Evolutionary conservation across 331 rosid genomes (phyloP).

Genomic region (Malus hybrid): DNA sequence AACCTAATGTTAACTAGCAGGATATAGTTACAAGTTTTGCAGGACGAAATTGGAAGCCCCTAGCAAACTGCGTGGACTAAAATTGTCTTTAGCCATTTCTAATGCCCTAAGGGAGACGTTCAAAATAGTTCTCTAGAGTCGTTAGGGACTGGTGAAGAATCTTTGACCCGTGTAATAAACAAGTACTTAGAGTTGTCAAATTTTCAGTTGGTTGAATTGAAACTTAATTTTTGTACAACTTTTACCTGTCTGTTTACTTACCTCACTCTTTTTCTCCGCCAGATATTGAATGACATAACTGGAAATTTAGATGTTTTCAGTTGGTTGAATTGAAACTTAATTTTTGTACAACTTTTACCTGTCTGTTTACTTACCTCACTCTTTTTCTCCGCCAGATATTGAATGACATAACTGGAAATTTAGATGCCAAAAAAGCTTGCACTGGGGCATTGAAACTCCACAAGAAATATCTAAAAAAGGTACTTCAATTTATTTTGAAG

Average conservation of each 20-base stretch:
- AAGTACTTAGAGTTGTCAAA: background rate
- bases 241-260: background rate
- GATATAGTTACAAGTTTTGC: background rate
- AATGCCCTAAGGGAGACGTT: background rate
- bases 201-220: background rate
- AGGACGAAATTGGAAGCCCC: background rate
- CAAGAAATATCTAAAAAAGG: constrained; percentile 88
- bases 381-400: constrained; percentile 55
- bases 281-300: constrained; percentile 93
- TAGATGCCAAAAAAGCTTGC: constrained; percentile 97
- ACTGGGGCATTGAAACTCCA: constrained; percentile 93
- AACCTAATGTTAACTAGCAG: background rate
- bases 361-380: background rate
- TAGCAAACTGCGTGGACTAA: background rate
- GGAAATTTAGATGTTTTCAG: constrained; percentile 65
- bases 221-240: background rate
- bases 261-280: constrained; percentile 14
- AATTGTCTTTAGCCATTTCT: background rate
- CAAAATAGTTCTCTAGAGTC: background rate
- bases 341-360: background rate
- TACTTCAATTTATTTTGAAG: background rate
- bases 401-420: constrained; percentile 86
- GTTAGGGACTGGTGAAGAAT: background rate
- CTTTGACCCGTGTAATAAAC: background rate
- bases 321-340: background rate